Conservation (phyloP, 108 stramenopile species). For the Chaetoceros tenuissimus region DNA sequence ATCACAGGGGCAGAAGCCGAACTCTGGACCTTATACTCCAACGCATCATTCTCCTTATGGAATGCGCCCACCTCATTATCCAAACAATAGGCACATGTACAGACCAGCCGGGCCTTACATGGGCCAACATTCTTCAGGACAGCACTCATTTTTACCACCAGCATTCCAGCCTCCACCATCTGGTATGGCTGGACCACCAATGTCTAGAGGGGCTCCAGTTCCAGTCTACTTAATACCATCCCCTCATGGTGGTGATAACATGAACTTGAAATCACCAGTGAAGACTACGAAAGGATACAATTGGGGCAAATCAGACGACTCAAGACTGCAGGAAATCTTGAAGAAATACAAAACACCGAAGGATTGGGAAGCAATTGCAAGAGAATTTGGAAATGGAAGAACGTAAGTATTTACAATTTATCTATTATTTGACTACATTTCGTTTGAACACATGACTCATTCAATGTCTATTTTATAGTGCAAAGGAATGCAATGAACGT, state of each 20-base stretch:
- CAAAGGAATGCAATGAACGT: constrained; percentile 76
- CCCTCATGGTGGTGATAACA: neutral
- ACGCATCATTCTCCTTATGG: neutral
- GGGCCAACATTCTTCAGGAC: neutral
- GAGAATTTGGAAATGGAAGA: constrained; percentile 51
- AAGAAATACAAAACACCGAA: constrained; percentile 79
- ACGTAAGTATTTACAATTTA: constrained; percentile 7
- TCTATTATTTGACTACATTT: neutral
- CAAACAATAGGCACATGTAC: neutral
- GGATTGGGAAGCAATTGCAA: constrained; percentile 83
- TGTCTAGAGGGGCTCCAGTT: neutral
- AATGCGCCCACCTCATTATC: neutral
- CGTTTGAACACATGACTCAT: neutral
- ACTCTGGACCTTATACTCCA: neutral
- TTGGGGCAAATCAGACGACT: constrained; percentile 73
- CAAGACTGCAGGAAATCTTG: constrained; percentile 65
- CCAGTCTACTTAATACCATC: constrained; percentile 1
- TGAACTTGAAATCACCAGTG: neutral
- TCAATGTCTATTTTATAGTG: constrained; percentile 8
- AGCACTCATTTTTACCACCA: neutral
- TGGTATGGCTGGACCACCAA: constrained; percentile 1
- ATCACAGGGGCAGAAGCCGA: neutral
- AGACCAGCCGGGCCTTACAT: neutral
- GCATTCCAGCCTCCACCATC: neutral
- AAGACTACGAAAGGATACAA: constrained; percentile 15